phyloP scores from a whole-genome alignment of 306 rosid genomes.

The Comarum palustre region DNA sequence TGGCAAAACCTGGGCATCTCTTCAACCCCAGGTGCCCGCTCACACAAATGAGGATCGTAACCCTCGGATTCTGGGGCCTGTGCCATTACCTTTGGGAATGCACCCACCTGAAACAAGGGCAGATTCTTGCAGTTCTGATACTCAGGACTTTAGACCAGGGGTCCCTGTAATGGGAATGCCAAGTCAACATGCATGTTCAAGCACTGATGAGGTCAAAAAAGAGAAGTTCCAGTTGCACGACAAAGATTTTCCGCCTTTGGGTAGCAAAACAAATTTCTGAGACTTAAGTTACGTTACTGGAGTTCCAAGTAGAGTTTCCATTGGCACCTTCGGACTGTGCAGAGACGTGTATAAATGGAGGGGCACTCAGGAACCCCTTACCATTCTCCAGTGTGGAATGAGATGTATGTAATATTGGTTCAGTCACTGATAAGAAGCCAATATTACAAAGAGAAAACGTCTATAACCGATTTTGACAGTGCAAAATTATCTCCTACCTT shows the following conservation, averaged over 20 bases:
- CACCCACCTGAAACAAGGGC: constrained; percentile 24
- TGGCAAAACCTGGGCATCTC: neutral
- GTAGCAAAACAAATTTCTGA: neutral
- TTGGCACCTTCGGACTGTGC: neutral
- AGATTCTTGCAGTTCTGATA: constrained; percentile 23
- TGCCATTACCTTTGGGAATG: constrained; percentile 10
- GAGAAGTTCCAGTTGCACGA: constrained; percentile 22
- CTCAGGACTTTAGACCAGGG: constrained; percentile 11
- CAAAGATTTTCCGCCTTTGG: constrained; percentile 26
- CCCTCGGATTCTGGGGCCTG: constrained; percentile 23
- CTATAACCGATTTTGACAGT: neutral
- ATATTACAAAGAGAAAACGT: neutral
- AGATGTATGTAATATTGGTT: neutral
- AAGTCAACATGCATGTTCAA: constrained; percentile 14
- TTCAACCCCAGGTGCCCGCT: constrained; percentile 13
- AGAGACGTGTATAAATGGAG: neutral
- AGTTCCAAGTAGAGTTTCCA: neutral
- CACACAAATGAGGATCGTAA: constrained; percentile 1
- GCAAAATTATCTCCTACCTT: neutral
- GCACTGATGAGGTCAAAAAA: neutral
- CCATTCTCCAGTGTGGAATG: neutral
- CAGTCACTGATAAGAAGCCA: neutral
- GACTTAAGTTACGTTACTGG: neutral
- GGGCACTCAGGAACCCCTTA: neutral
- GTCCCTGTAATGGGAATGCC: constrained; percentile 19